Evolutionary conservation across 2,329 filamentous ascomycete species (phyloP).

Genomic region (Ophiostoma novo-ulmi): DNA sequence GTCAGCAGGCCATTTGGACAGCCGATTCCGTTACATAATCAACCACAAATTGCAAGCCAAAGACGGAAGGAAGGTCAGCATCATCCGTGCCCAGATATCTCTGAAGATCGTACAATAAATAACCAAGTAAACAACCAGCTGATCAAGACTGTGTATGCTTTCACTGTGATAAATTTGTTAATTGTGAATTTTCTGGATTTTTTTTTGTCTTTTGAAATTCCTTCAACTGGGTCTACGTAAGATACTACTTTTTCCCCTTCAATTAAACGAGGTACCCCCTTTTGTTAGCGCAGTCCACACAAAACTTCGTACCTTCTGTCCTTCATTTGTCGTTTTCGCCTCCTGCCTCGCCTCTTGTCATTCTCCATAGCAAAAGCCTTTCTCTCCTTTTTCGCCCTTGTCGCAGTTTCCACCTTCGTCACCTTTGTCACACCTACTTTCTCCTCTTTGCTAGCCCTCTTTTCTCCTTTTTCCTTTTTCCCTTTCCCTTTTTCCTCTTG

Average conservation of each 20-base stretch:
- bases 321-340: not conserved
- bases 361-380: not conserved
- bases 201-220: not conserved
- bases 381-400: not conserved
- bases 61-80: conserved; percentile 1
- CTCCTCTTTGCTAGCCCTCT: not conserved
- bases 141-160: not conserved
- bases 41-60: not conserved
- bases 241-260: not conserved
- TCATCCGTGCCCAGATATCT: not conserved
- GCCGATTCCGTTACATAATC: not conserved
- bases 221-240: not conserved
- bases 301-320: not conserved
- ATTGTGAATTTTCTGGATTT: not conserved
- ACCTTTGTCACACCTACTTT: not conserved
- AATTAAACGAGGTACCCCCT: not conserved
- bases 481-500: conserved; percentile 8
- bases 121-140: not conserved
- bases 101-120: not conserved
- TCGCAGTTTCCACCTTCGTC: not conserved
- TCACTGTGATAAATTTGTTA: not conserved
- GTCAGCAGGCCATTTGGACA: not conserved
- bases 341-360: not conserved
- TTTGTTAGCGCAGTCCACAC: not conserved
- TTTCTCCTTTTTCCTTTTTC: conserved; percentile 14